Percentiles rank a stretch among this genome's conserved stretches.
phyloP scores from a whole-genome alignment of 2,329 filamentous ascomycete species.

The Aspergillus ruber region DNA sequence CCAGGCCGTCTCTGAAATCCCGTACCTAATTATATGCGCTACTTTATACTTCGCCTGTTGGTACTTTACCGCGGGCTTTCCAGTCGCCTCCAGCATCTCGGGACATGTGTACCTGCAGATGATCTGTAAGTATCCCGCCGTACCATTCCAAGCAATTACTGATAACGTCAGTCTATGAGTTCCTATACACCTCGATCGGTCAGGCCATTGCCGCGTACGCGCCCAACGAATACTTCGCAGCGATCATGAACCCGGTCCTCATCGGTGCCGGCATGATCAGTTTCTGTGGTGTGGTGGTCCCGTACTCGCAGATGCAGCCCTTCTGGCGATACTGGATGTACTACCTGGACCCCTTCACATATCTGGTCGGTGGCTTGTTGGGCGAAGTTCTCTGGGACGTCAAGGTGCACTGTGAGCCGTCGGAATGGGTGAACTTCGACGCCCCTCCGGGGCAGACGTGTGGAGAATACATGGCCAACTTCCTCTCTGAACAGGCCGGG shows the following conservation, averaged over 20 bases:
- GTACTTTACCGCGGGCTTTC: conserved; percentile 53
- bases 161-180: conserved; percentile 31
- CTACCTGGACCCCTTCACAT: conserved; percentile 40
- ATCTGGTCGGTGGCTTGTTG: conserved; percentile 36
- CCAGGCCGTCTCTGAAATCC: conserved; percentile 44
- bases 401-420: conserved; percentile 28
- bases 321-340: conserved; percentile 43
- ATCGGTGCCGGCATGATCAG: conserved; percentile 40
- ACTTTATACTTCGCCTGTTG: conserved; percentile 47
- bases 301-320: conserved; percentile 29
- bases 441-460: conserved; percentile 25
- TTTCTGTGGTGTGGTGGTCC: conserved; percentile 37
- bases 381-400: conserved; percentile 34
- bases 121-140: conserved; percentile 23
- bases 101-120: conserved; percentile 36
- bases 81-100: conserved; percentile 22
- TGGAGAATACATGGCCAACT: conserved; percentile 29
- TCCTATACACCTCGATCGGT: conserved; percentile 39
- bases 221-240: conserved; percentile 55
- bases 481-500: conserved; percentile 20
- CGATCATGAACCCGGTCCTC: conserved; percentile 52
- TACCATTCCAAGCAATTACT: not conserved
- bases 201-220: conserved; percentile 54
- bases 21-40: conserved; percentile 41
- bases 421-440: conserved; percentile 25